Base-by-base conservation (phyloP, 2,329 filamentous ascomycete species). In the Penicillium nordicum region DNA sequence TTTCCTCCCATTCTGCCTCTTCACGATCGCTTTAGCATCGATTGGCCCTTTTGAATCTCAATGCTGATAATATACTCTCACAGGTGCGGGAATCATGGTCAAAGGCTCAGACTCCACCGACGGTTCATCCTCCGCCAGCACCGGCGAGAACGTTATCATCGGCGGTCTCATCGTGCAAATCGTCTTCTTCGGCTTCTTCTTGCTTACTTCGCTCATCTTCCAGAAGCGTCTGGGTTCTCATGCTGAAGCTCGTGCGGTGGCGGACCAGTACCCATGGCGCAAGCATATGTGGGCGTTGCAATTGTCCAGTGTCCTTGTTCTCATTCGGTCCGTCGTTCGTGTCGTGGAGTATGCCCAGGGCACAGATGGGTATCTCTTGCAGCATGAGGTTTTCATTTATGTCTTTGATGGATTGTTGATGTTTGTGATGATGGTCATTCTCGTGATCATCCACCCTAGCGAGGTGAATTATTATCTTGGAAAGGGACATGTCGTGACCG, bases 251-350 rank as follows among this genome's bases (percentile, higher is more conserved):
- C 59, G 50, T 6, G 63, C 67, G 1, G 54, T 56, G 1, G 56
- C 55, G 1, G 51, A 72, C 25, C 49, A 57, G 12, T 52, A 50
- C 1, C 50, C 63, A 27, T 79, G 77, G 76, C 67, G 67, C 45
- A 67, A 58, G 27, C 66, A 77, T 38, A 63, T 79, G 34, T 72
- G 69, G 48, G 70, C 66, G 2, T 40, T 68, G 40, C 57, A 67
- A 40, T 47, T 53, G 6, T 62, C 63, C 10, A 67, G 65, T 37
- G 44, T 62, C 9, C 55, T 71, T 42, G 64, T 69, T 46, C 53
- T 72, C 23, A 55, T 72, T n/a, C 63, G 69, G 46, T 67, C 64
- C 2, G 42, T 71, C 27, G 67, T 70, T 57, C 65, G 68, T 36
- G 62, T 70, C 3, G 60, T 65, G 5, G 69, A 73, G 54, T 71